Evolutionary conservation across 2,329 filamentous ascomycete genomes (phyloP).

Genomic region (Claviceps sp.): DNA sequence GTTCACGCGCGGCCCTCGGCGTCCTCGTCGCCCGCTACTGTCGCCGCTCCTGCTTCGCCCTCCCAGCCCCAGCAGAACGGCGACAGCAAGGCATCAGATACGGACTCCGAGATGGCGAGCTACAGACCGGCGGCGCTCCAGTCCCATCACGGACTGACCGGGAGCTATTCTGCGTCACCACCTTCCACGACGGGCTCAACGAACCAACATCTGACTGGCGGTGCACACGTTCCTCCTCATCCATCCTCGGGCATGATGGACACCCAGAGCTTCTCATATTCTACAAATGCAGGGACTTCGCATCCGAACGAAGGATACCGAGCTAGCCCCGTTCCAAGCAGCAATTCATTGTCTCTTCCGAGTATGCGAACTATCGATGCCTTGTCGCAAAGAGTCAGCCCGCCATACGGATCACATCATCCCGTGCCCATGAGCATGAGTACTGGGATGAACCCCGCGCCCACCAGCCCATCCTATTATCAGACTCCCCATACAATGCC

Average conservation of each 20-base stretch:
- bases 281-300: conserved; percentile 12
- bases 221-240: conserved; percentile 7
- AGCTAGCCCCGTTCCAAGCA: conserved; percentile 15
- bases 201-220: conserved; percentile 4
- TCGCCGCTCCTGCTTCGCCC: conserved; percentile 6
- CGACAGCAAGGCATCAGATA: conserved; percentile 17
- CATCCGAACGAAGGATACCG: conserved; percentile 18
- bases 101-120: conserved; percentile 20
- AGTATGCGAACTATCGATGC: conserved; percentile 29
- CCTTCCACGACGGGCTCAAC: conserved; percentile 5
- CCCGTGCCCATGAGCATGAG: conserved; percentile 23
- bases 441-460: conserved; percentile 16
- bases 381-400: conserved; percentile 14
- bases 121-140: conserved; percentile 11
- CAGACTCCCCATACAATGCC: conserved; percentile 22
- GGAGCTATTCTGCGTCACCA: conserved; percentile 13
- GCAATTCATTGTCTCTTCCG: conserved; percentile 20
- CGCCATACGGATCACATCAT: conserved; percentile 17
- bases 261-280: conserved; percentile 19
- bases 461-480: conserved; percentile 29
- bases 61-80: conserved; percentile 18
- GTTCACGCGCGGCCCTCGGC: conserved; percentile 4
- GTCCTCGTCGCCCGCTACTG: conserved; percentile 6
- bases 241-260: conserved; percentile 11
- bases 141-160: conserved; percentile 13